These are phyloP conservation scores for Magnolia changhungtana DNA, from an alignment of 164 flowering plant genomes.

Conservation along the genomic window DNA sequence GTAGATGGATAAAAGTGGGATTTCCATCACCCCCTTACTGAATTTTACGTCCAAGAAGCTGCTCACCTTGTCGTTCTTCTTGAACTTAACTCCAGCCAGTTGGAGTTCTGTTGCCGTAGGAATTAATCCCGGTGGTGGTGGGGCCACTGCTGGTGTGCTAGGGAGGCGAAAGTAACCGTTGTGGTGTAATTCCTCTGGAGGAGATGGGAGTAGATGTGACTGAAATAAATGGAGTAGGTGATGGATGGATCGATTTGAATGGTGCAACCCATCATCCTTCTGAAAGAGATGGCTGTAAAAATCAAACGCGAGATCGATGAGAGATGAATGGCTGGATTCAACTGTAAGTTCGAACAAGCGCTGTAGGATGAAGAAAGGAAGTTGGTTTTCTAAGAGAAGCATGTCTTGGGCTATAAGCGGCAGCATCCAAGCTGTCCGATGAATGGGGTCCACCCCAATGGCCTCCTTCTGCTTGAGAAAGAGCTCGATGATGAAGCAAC, in stretches of 20 bases:
- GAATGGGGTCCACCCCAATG: background rate
- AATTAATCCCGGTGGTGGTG: background rate
- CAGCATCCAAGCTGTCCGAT: background rate
- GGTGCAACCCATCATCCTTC: background rate
- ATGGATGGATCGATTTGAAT: background rate
- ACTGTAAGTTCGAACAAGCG: background rate
- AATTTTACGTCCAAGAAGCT: conserved; percentile 19
- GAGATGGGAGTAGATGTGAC: background rate
- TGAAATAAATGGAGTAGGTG: conserved; percentile 6
- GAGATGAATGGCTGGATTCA: background rate
- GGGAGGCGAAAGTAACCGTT: background rate
- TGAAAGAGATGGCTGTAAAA: background rate
- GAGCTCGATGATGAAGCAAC: background rate
- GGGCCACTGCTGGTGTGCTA: background rate
- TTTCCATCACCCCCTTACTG: conserved; percentile 15
- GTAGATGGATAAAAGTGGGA: conserved; percentile 22
- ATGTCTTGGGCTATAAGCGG: background rate
- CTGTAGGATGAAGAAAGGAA: conserved; percentile 3
- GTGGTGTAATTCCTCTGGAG: background rate
- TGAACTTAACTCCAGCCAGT: conserved; percentile 4
- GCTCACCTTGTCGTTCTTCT: background rate
- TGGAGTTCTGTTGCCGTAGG: background rate
- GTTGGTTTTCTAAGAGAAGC: conserved; percentile 7
- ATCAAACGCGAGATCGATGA: background rate
- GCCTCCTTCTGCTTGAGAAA: background rate